Base-by-base conservation (phyloP, 192 early-diverging fungal species). In the Phlyctochytrium planicorne region DNA sequence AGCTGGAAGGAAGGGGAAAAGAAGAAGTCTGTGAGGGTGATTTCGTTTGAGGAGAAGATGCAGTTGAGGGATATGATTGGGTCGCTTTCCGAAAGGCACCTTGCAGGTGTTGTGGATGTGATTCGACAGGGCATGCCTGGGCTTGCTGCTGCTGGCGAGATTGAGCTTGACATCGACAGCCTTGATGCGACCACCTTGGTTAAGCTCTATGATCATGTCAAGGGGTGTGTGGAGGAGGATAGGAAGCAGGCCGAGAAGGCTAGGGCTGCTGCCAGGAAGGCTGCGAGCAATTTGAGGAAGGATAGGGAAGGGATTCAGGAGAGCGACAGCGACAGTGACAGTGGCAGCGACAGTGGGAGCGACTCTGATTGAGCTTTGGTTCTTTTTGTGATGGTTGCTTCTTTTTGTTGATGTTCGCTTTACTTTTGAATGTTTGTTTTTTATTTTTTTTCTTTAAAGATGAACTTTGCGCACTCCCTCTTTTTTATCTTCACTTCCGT, bases 121-220 rank as follows among this genome's bases (percentile, higher is more conserved):
- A 78, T 79, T 27, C 70, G 78, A 20, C 34, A 60, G 14, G 62
- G 60, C 40, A 71, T 79, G 29, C 78, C 78, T 6, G 63, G 69
- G 2, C 60, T 77, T n/a, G 25, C 65, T 29, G 55, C 65, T 2
- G 32, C 68, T 52, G 75, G 72, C 29, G 78, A 79, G 53, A 77
- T 79, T 27, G 78, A 79, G 59, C 50, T 79, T 3, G 78, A 79
- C 65, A 74, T 79, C 47, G 75, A 79, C 32, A 60, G 59, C n/a
- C 64, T 79, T 25, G 78, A 79, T 52, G 30, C 35, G 33, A 32
- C 31, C 2, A 71, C 69, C n/a, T 60, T 75, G 20, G 36, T 25
- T 31, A 34, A 20, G 32, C 69, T 75, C 1, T 75, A 67, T 14
- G 16, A 6, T 12, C 25, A 20, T 57, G 55, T 25, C 14, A 25